phyloP scores from a whole-genome alignment of 176 grass and related monocot genomes.

The Oryza coarctata region DNA sequence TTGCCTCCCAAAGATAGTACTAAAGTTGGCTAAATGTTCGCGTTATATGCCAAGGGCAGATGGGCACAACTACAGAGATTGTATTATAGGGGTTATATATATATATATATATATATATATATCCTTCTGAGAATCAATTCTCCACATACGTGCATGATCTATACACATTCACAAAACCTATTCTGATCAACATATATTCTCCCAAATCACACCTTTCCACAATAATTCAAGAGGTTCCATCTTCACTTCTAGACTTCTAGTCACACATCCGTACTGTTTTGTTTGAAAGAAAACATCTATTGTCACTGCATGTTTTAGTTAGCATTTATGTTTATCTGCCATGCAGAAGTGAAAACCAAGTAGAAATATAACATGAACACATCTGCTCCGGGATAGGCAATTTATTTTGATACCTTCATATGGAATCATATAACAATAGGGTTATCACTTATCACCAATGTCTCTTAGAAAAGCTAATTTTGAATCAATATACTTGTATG shows the following conservation, averaged over 20 bases:
- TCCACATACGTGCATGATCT: slow-evolving; percentile 56
- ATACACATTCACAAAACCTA: slow-evolving; percentile 53
- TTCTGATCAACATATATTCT: slow-evolving; percentile 64
- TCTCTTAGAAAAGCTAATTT: neutral
- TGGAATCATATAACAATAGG: neutral
- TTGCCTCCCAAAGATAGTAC: slow-evolving; percentile 34
- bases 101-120: slow-evolving; percentile 57
- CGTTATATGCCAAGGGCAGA: slow-evolving; percentile 38
- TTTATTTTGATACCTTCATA: slow-evolving; percentile 10
- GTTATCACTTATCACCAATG: neutral
- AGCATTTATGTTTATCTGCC: slow-evolving; percentile 14
- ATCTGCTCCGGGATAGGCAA: neutral
- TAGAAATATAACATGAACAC: slow-evolving; percentile 9
- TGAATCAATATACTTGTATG: slow-evolving; percentile 9
- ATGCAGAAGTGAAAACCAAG: slow-evolving; percentile 17
- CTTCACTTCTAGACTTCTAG: slow-evolving; percentile 60
- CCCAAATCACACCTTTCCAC: slow-evolving; percentile 66
- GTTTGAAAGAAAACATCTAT: slow-evolving; percentile 32
- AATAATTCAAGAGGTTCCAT: slow-evolving; percentile 81
- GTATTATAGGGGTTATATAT: slow-evolving; percentile 68
- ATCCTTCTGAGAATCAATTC: slow-evolving; percentile 55
- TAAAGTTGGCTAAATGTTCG: slow-evolving; percentile 40
- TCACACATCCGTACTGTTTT: slow-evolving; percentile 34
- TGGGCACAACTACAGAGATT: slow-evolving; percentile 36
- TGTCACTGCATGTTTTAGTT: slow-evolving; percentile 8